These are phyloP conservation scores for Apophysomyces variabilis DNA, from an alignment of 371 early-diverging fungal genomes.

Conservation along the genomic window DNA sequence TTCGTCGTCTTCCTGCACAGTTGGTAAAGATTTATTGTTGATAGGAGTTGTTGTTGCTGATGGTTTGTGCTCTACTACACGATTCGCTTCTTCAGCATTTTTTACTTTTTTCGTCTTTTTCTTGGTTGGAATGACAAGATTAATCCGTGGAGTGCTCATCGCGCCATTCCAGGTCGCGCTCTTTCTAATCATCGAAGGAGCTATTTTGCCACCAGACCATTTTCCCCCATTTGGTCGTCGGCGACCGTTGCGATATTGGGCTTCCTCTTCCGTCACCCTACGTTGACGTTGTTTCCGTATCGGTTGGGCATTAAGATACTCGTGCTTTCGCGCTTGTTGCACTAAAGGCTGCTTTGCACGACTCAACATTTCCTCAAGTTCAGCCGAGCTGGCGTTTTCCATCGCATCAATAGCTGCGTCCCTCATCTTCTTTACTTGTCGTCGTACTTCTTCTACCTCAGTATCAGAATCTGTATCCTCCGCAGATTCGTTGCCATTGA, in stretches of 20 bases:
- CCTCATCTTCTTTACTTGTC: conserved; percentile 37
- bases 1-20: conserved; percentile 53
- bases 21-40: conserved; percentile 13
- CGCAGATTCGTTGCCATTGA: conserved; percentile 27
- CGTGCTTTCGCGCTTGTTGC: conserved; percentile 1
- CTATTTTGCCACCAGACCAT: conserved; percentile 27
- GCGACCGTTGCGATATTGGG: conserved; percentile 3
- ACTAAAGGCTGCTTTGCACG: conserved; percentile 38
- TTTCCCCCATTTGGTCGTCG: conserved; percentile 7
- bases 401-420: conserved; percentile 46
- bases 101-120: conserved; percentile 13
- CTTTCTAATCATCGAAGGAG: conserved; percentile 30
- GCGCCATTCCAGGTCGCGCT: conserved; percentile 40
- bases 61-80: conserved; percentile 24
- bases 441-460: conserved; percentile 40
- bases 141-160: conserved; percentile 18
- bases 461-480: conserved; percentile 39
- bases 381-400: conserved; percentile 33
- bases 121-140: not conserved
- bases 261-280: conserved; percentile 1
- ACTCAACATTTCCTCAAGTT: conserved; percentile 43
- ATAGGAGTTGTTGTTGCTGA: conserved; percentile 3
- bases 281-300: conserved; percentile 3
- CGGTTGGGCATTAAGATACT: not conserved
- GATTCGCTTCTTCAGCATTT: conserved; percentile 12